phyloP scores from a whole-genome alignment of 331 rosid genomes.

The Rhamnella rubrinervis region DNA sequence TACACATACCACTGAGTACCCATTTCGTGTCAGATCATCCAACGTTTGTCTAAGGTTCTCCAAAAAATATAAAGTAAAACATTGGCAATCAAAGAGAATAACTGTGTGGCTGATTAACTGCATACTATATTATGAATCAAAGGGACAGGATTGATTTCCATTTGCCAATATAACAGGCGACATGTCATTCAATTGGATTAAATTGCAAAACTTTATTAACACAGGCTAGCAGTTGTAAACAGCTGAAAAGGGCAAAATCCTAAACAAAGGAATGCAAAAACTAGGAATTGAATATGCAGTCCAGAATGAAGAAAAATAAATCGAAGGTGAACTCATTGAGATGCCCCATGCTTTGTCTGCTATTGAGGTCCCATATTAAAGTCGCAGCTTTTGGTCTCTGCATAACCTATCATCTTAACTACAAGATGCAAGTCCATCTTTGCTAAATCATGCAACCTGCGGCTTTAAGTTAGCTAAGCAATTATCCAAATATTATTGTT shows the following conservation, averaged over 20 bases:
- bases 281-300: background rate
- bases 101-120: background rate
- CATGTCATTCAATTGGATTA: background rate
- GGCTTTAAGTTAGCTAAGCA: background rate
- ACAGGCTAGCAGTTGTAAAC: background rate
- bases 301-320: background rate
- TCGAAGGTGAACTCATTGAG: background rate
- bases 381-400: background rate
- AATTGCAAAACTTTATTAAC: background rate
- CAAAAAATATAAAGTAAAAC: conserved; percentile 18
- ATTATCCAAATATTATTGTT: background rate
- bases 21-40: conserved; percentile 44
- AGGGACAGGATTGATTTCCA: background rate
- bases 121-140: background rate
- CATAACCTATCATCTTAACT: background rate
- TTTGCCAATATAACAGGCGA: background rate
- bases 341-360: background rate
- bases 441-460: background rate
- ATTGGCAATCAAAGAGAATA: conserved; percentile 10
- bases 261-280: background rate
- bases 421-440: background rate
- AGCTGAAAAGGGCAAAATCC: background rate
- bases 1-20: conserved; percentile 82
- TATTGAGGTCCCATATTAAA: background rate
- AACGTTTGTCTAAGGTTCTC: conserved; percentile 97